Base-by-base conservation (phyloP, 345 rosid species). In the Eucalyptus shirleyi region DNA sequence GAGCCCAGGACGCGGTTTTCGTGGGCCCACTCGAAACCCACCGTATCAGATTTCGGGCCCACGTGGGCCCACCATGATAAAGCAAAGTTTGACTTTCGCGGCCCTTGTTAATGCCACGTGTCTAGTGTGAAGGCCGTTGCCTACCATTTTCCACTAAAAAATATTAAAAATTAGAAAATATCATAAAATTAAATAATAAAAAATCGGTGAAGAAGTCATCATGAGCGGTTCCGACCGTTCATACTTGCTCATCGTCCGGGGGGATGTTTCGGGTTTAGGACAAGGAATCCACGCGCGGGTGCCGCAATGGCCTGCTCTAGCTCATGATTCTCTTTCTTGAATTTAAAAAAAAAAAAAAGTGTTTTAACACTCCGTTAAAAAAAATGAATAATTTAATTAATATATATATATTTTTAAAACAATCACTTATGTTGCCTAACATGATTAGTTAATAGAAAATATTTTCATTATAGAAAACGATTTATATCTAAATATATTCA, bases 401-500 rank as follows among this genome's bases (percentile, higher is more conserved):
- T 26, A 26, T 26, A 59, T 26, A 26, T 26, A 5, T 60, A 12
- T 12, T 30, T 60, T 60, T 1, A 11, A 59, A 59, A 19, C 0
- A 9, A 56, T 23, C 30, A 56, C 30, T 56, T 56, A 24, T 56
- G 5, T 56, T 10, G 30, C 6, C 0, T 12, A 0, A 0, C 4
- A 30, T 13, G 1, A 62, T 60, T 13, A 28, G 4, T 12, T 6
- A 28, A 60, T 28, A 60, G 0, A 60, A 59, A 59, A 26, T 59
- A 16, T 8, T 32, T 67, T 14, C 9, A n/a, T 32, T 32, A 9
- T 16, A 2, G 0, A 16, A 1, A 14, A 67, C 0, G 1, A n/a
- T 67, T 67, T 67, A 67, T 4, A 4, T n/a, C 1, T 32, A n/a
- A 32, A 67, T 5, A 67, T 32, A 15, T 16, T 17, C 3, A 2